A percentile compares a stretch with the other conserved stretches of the same genome.
phyloP scores from a whole-genome alignment of 2,329 filamentous ascomycete genomes.

The Polytolypa hystricis region DNA sequence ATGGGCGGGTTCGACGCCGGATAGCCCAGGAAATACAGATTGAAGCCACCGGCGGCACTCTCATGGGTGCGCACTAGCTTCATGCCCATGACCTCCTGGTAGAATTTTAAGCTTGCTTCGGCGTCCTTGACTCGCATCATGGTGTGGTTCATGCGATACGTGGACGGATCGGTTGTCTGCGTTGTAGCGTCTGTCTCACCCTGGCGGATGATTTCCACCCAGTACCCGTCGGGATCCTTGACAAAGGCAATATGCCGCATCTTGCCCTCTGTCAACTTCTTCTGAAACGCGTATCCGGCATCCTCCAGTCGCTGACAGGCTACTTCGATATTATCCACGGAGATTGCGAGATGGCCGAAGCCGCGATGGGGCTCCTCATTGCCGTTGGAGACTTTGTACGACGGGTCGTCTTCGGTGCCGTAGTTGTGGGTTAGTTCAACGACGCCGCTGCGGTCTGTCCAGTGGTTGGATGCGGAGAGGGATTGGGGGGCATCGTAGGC shows the following conservation, averaged over 20 bases:
- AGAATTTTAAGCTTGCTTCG: constrained; percentile 64
- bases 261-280: constrained; percentile 78
- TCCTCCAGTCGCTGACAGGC: constrained; percentile 84
- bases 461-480: constrained; percentile 61
- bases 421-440: constrained; percentile 79
- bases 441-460: constrained; percentile 74
- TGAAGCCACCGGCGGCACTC: constrained; percentile 62
- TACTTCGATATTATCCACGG: constrained; percentile 73
- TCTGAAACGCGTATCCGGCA: constrained; percentile 87
- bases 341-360: constrained; percentile 78
- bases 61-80: constrained; percentile 62
- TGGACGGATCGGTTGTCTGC: constrained; percentile 60
- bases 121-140: constrained; percentile 90
- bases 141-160: constrained; percentile 56
- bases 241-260: constrained; percentile 86
- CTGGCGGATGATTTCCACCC: constrained; percentile 50
- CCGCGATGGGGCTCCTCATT: constrained; percentile 80
- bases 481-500: constrained; percentile 72
- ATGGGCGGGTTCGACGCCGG: constrained; percentile 44
- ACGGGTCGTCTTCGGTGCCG: constrained; percentile 74
- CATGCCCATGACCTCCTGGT: constrained; percentile 86
- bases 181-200: constrained; percentile 41
- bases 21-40: constrained; percentile 88
- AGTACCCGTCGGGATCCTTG: constrained; percentile 78
- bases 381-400: constrained; percentile 74